Conservation (phyloP, 2,329 filamentous ascomycete species). For the Colletotrichum sp. region DNA sequence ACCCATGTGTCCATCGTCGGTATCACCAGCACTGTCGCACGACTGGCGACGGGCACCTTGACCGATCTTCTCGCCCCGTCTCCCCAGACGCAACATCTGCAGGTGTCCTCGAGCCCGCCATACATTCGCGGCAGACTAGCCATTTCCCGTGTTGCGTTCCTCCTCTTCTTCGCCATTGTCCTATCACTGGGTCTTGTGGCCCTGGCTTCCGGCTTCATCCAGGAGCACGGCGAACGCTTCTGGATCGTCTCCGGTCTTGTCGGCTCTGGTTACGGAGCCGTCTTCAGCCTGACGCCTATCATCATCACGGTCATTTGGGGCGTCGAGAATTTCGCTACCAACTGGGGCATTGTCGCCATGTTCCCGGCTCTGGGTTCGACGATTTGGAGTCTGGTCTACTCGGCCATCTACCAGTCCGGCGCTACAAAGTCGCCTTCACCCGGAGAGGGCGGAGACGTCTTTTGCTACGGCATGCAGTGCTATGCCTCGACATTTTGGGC, state of each 20-base stretch:
- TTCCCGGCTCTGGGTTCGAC: slow-evolving; percentile 87
- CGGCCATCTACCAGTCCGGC: slow-evolving; percentile 75
- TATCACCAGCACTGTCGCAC: slow-evolving; percentile 86
- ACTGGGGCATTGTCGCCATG: slow-evolving; percentile 95
- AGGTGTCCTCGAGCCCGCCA: slow-evolving; percentile 38
- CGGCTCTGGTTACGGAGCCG: slow-evolving; percentile 89
- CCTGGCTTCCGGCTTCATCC: slow-evolving; percentile 76
- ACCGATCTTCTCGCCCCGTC: slow-evolving; percentile 84
- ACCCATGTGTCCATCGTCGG: slow-evolving; percentile 95
- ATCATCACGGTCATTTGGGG: slow-evolving; percentile 98
- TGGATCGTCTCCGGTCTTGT: slow-evolving; percentile 85
- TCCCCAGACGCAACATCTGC: slow-evolving; percentile 63
- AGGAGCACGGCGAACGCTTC: slow-evolving; percentile 79
- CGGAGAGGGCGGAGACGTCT: slow-evolving; percentile 49
- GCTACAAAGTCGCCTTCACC: slow-evolving; percentile 48
- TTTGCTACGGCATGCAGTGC: slow-evolving; percentile 84
- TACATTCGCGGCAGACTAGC: slow-evolving; percentile 45
- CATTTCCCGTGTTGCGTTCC: slow-evolving; percentile 80
- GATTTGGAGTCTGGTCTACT: slow-evolving; percentile 91
- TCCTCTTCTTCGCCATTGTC: slow-evolving; percentile 75
- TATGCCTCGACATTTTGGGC: slow-evolving; percentile 87
- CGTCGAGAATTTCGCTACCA: slow-evolving; percentile 97
- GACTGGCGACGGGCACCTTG: slow-evolving; percentile 86
- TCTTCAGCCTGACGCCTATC: slow-evolving; percentile 88
- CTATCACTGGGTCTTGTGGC: slow-evolving; percentile 79